Percentiles rank a stretch among this genome's conserved stretches.
Evolutionary conservation across 2,329 filamentous ascomycete species (phyloP).

Genomic region (Trichoderma sp.): DNA sequence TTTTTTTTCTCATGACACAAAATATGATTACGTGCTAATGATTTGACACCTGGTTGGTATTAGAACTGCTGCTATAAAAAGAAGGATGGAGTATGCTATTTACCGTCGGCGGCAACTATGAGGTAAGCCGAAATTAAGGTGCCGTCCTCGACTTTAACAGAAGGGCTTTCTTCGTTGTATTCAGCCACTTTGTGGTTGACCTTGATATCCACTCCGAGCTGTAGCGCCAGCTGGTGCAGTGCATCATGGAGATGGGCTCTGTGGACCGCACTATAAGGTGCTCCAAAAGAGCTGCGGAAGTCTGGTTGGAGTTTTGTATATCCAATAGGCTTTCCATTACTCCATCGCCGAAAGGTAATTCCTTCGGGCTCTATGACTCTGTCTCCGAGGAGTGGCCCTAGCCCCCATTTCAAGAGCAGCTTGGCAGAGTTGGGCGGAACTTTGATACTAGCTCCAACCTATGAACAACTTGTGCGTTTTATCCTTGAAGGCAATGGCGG

Average conservation of each 20-base stretch:
- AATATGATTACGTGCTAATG: slow-evolving; percentile 27
- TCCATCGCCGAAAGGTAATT: slow-evolving; percentile 39
- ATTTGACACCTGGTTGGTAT: background rate
- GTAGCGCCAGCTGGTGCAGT: slow-evolving; percentile 35
- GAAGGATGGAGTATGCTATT: background rate
- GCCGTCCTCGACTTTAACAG: slow-evolving; percentile 35
- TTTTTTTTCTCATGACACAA: background rate
- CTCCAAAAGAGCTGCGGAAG: slow-evolving; percentile 37
- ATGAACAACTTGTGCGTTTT: slow-evolving; percentile 47
- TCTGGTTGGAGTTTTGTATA: slow-evolving; percentile 38
- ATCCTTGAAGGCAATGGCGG: slow-evolving; percentile 61
- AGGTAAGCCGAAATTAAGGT: slow-evolving; percentile 37
- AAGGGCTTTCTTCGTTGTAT: slow-evolving; percentile 34
- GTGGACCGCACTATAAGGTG: slow-evolving; percentile 43
- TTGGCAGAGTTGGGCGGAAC: slow-evolving; percentile 41
- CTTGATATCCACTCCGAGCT: slow-evolving; percentile 37
- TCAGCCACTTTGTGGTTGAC: slow-evolving; percentile 35
- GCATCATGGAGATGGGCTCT: slow-evolving; percentile 44
- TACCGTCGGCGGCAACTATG: slow-evolving; percentile 45
- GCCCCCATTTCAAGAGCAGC: slow-evolving; percentile 41
- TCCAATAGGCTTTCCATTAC: slow-evolving; percentile 37
- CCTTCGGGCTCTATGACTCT: slow-evolving; percentile 34
- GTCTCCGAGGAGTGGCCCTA: slow-evolving; percentile 30
- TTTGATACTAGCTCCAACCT: slow-evolving; percentile 41
- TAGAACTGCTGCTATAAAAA: background rate